Percentiles rank a stretch among this genome's conserved stretches.
Conservation (phyloP, 805 yeast species). For the Barnettozyma vustinii region DNA sequence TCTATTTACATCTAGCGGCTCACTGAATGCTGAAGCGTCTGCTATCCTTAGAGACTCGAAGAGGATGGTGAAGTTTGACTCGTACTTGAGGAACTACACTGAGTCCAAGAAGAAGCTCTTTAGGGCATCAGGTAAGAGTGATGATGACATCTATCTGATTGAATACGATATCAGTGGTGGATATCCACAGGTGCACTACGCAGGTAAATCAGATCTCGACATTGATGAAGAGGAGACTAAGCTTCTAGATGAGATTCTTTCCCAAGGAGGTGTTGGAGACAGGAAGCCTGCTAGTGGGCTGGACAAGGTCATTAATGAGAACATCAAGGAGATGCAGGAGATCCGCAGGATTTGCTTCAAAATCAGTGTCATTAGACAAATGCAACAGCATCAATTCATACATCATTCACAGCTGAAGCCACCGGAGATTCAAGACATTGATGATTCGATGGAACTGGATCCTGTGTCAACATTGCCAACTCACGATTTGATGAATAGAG, state of each 20-base stretch:
- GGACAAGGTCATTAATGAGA: constrained; percentile 52
- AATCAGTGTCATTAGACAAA: constrained; percentile 78
- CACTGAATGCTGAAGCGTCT: constrained; percentile 58
- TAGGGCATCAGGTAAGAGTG: constrained; percentile 19
- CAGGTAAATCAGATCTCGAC: constrained; percentile 45
- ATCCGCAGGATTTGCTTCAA: constrained; percentile 85
- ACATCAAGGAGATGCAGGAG: constrained; percentile 78
- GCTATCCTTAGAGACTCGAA: constrained; percentile 63
- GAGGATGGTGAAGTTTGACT: constrained; percentile 56
- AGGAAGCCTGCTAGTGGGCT: constrained; percentile 52
- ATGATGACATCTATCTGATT: constrained; percentile 49
- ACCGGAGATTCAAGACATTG: constrained; percentile 57
- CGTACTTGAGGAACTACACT: constrained; percentile 25
- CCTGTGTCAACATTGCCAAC: constrained; percentile 70
- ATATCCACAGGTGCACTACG: constrained; percentile 57
- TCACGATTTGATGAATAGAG: constrained; percentile 56
- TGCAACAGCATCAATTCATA: constrained; percentile 77
- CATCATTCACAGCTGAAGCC: constrained; percentile 70
- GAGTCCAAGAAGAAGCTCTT: constrained; percentile 30
- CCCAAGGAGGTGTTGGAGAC: constrained; percentile 28
- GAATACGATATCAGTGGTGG: constrained; percentile 87
- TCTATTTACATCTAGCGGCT: constrained; percentile 49
- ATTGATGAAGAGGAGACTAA: constrained; percentile 41
- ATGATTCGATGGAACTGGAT: constrained; percentile 69
- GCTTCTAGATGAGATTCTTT: constrained; percentile 34